Evolutionary conservation across 2,329 filamentous ascomycete species (phyloP).

Genomic region (Phyllosticta capitalensis): DNA sequence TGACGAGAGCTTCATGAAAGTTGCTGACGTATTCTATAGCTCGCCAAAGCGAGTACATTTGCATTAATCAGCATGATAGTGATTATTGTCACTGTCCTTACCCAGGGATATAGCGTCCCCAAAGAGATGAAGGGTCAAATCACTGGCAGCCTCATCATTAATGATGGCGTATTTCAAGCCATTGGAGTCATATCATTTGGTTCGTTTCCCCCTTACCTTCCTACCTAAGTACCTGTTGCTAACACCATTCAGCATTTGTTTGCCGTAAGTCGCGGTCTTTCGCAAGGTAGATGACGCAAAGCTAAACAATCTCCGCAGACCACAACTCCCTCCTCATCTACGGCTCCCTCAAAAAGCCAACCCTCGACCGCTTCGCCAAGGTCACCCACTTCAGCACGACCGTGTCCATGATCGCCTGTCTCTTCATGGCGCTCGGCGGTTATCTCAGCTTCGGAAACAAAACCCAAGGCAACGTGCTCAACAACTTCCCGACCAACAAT

Average conservation of each 20-base stretch:
- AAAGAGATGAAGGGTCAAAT: conserved; percentile 63
- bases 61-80: conserved; percentile 87
- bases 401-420: conserved; percentile 84
- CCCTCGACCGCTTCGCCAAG: conserved; percentile 83
- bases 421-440: conserved; percentile 77
- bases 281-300: no score
- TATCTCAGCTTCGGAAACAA: conserved; percentile 89
- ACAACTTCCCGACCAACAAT: conserved; percentile 91
- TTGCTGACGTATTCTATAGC: conserved; percentile 38
- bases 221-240: background rate
- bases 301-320: conserved; percentile 35
- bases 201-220: conserved; percentile 32
- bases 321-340: conserved; percentile 98
- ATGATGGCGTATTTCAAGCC: conserved; percentile 83
- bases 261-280: conserved; percentile 52
- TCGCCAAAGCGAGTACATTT: conserved; percentile 91
- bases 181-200: conserved; percentile 97
- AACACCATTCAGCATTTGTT: conserved; percentile 47
- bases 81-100: conserved; percentile 79
- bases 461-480: conserved; percentile 91
- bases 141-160: conserved; percentile 62
- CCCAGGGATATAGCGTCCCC: conserved; percentile 70
- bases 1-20: background rate
- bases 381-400: conserved; percentile 92
- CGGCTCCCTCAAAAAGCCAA: conserved; percentile 85